Percentiles rank a stretch among this genome's conserved stretches.
Evolutionary conservation across 495 filamentous ascomycete genomes (phyloP).

Genomic region (Tuber indicum): DNA sequence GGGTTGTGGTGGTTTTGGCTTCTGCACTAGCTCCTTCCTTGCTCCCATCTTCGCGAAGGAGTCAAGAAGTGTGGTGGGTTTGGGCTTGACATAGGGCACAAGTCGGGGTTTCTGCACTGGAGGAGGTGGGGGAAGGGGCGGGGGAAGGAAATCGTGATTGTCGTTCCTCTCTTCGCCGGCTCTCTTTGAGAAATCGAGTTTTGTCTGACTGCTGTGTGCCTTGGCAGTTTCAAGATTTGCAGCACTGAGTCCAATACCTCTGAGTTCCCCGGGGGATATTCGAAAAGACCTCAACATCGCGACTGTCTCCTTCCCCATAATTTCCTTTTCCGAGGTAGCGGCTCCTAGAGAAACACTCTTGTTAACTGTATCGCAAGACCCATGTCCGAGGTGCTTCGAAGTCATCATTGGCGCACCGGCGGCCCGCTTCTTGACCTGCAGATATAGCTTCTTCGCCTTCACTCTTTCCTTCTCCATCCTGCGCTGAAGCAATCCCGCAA

Average conservation of each 20-base stretch:
- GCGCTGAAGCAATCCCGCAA: constrained; percentile 75
- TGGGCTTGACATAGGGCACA: constrained; percentile 31
- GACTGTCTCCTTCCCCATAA: constrained; percentile 71
- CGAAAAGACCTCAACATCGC: constrained; percentile 73
- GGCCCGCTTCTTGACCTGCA: constrained; percentile 87
- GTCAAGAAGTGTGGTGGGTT: constrained; percentile 27
- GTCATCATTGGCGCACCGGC: constrained; percentile 84
- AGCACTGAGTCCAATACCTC: constrained; percentile 86
- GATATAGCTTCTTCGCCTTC: constrained; percentile 76
- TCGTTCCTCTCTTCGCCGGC: not conserved
- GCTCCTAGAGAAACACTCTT: constrained; percentile 77
- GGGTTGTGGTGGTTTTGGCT: constrained; percentile 3
- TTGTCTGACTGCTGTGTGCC: constrained; percentile 37
- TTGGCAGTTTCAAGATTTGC: constrained; percentile 81
- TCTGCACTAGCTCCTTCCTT: constrained; percentile 9
- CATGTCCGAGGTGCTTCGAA: constrained; percentile 89
- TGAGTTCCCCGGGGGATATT: constrained; percentile 80
- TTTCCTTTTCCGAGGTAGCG: constrained; percentile 64
- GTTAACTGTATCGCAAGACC: constrained; percentile 87
- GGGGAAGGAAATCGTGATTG: not conserved
- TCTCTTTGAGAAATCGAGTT: constrained; percentile 29
- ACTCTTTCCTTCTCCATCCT: constrained; percentile 74
- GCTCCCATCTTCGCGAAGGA: constrained; percentile 12
- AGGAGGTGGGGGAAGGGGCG: constrained; percentile 11
- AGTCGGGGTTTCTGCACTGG: constrained; percentile 24